phyloP scores from a whole-genome alignment of 805 yeast genomes.

The Saturnispora sanitii region DNA sequence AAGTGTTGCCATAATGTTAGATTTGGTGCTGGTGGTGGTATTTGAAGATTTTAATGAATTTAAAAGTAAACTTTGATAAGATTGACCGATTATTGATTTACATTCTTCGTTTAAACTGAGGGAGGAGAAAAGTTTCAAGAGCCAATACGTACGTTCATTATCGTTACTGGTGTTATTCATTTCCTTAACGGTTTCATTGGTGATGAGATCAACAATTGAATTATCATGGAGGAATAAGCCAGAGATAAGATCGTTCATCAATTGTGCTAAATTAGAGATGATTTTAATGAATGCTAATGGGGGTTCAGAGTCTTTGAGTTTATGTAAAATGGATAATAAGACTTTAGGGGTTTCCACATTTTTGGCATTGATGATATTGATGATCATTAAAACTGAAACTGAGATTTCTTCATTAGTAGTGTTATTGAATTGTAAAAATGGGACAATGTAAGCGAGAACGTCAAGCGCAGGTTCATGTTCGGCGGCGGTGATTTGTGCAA shows the following conservation, averaged over 20 bases:
- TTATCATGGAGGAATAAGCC: slow-evolving; percentile 16
- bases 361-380: slow-evolving; percentile 4
- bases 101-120: slow-evolving; percentile 44
- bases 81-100: slow-evolving; percentile 36
- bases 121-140: slow-evolving; percentile 31
- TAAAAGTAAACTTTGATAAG: slow-evolving; percentile 34
- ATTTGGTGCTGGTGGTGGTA: slow-evolving; percentile 11
- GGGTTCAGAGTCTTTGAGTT: slow-evolving; percentile 12
- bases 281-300: slow-evolving; percentile 13
- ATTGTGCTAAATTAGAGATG: slow-evolving; percentile 18
- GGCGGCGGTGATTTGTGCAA: too few relatives aligned
- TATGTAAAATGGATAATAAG: slow-evolving; percentile 15
- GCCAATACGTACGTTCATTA: slow-evolving; percentile 7
- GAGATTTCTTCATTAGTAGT: slow-evolving; percentile 5
- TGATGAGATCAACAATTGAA: slow-evolving; percentile 15
- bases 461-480: background rate
- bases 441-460: background rate
- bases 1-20: slow-evolving; percentile 21
- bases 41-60: slow-evolving; percentile 22
- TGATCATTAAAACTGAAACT: slow-evolving; percentile 6
- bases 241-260: slow-evolving; percentile 13
- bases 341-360: slow-evolving; percentile 15
- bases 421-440: slow-evolving; percentile 4
- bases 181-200: slow-evolving; percentile 16
- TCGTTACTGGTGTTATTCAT: slow-evolving; percentile 5